These are phyloP conservation scores for Amanita molliuscula DNA, from an alignment of 768 basidiomycete species.

Conservation along the genomic window DNA sequence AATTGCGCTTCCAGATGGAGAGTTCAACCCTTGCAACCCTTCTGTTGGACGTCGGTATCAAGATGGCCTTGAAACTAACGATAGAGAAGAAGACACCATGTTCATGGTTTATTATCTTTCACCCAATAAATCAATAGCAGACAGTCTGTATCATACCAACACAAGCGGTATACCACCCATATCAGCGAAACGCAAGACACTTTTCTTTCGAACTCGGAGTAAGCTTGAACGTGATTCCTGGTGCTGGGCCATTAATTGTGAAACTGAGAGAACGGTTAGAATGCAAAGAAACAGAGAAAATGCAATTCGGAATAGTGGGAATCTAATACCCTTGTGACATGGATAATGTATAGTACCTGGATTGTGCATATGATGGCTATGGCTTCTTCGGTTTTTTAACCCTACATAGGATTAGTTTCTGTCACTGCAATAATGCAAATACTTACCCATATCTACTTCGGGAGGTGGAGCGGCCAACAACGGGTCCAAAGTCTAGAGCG, in stretches of 20 bases:
- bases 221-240: conserved; percentile 87
- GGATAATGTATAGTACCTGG: background rate
- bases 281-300: conserved; percentile 54
- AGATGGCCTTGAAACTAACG: conserved; percentile 84
- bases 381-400: conserved; percentile 86
- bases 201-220: conserved; percentile 66
- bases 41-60: conserved; percentile 66
- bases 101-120: conserved; percentile 72
- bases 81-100: conserved; percentile 79
- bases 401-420: conserved; percentile 16
- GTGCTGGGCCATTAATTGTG: conserved; percentile 89
- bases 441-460: conserved; percentile 90
- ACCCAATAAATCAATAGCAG: conserved; percentile 17
- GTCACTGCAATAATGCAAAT: background rate
- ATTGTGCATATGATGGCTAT: conserved; percentile 10
- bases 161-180: conserved; percentile 34
- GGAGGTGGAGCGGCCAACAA: conserved; percentile 69
- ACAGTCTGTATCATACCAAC: conserved; percentile 18
- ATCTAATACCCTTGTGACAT: conserved; percentile 23
- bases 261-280: conserved; percentile 76
- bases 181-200: conserved; percentile 47
- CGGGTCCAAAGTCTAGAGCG: conserved; percentile 83
- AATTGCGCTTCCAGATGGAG: conserved; percentile 49
- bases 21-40: conserved; percentile 44
- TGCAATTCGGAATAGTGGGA: conserved; percentile 54